Conservation (phyloP, 345 rosid species). For the Eucalyptus pumila region DNA sequence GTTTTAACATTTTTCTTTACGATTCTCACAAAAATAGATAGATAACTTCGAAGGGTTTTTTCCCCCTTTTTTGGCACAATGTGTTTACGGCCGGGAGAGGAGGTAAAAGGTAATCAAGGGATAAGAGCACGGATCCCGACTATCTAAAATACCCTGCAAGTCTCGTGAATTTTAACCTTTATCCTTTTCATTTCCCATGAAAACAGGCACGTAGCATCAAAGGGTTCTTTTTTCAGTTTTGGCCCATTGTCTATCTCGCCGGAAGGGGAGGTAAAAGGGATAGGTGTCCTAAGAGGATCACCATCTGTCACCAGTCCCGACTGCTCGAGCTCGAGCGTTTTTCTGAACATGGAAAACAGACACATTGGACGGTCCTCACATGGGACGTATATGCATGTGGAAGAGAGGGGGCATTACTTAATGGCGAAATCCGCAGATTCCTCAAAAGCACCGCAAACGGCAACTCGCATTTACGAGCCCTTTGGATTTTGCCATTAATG, state of each 20-base stretch:
- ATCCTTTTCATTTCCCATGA: not conserved
- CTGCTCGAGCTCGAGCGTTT: not conserved
- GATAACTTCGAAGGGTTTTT: too few species aligned
- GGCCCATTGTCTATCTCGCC: not conserved
- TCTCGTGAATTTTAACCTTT: not conserved
- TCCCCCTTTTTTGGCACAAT: too few species aligned
- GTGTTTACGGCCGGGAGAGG: too few species aligned
- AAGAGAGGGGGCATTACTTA: not conserved
- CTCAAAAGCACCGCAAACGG: not conserved
- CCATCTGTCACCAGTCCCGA: not conserved
- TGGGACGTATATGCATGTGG: not conserved
- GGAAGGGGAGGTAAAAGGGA: not conserved
- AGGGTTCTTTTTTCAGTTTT: not conserved
- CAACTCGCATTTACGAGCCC: not conserved
- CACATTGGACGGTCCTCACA: not conserved
- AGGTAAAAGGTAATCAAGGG: not conserved
- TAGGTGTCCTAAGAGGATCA: not conserved
- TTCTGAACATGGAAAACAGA: not conserved
- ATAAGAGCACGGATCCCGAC: not conserved
- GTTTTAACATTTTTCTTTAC: too few species aligned
- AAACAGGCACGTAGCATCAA: not conserved
- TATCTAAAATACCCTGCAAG: not conserved
- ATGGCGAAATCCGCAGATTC: not conserved
- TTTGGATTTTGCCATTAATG: not conserved
- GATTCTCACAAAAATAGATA: too few species aligned